phyloP scores from a whole-genome alignment of 2,329 filamentous ascomycete genomes.

The Stemphylium vesicarium region DNA sequence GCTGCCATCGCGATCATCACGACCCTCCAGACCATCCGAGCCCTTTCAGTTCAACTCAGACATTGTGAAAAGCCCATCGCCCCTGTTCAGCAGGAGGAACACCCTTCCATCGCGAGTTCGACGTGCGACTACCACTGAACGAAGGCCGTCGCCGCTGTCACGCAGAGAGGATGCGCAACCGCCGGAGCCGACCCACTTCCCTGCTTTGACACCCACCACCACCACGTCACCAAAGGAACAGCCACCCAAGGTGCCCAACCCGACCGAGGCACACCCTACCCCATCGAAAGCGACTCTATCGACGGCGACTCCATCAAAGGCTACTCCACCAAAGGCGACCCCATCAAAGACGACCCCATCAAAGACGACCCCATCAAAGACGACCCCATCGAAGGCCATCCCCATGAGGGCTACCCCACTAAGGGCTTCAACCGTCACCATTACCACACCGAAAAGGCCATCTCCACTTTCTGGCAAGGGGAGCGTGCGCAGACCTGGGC shows the following conservation, averaged over 20 bases:
- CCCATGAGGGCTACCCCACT: not conserved
- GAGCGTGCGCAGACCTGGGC: constrained; percentile 7
- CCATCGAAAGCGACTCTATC: constrained; percentile 1
- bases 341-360: not conserved
- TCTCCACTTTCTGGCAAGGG: constrained; percentile 12
- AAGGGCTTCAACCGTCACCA: not conserved
- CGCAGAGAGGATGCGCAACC: constrained; percentile 26
- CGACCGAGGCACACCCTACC: not conserved
- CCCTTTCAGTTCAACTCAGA: constrained; percentile 26
- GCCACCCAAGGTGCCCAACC: constrained; percentile 1
- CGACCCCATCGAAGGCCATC: not conserved
- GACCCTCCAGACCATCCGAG: constrained; percentile 13
- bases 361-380: not conserved
- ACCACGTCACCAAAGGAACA: constrained; percentile 7
- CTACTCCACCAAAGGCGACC: not conserved
- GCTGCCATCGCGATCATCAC: constrained; percentile 16
- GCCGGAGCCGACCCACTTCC: constrained; percentile 16
- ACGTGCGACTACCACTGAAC: constrained; percentile 26
- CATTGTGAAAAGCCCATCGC: constrained; percentile 17
- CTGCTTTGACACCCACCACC: not conserved
- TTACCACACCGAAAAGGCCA: constrained; percentile 7
- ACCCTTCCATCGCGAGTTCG: constrained; percentile 24
- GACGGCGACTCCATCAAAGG: not conserved
- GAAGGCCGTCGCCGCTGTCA: constrained; percentile 32
- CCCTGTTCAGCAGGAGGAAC: constrained; percentile 35